Evolutionary conservation across 2,329 filamentous ascomycete species (phyloP).

Genomic region (Acephala macrosclerotiorum): DNA sequence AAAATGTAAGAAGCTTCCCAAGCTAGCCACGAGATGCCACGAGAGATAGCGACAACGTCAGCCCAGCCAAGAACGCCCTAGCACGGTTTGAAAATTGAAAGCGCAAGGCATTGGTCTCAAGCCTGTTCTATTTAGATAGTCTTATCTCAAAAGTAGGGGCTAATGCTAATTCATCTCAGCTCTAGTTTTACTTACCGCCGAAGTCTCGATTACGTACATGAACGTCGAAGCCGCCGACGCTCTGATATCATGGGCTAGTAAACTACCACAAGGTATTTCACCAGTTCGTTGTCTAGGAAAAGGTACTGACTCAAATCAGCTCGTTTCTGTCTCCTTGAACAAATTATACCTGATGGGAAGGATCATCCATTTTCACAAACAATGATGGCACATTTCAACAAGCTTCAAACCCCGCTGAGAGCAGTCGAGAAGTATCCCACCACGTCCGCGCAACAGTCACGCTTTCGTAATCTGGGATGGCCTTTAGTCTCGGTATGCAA

Average conservation of each 20-base stretch:
- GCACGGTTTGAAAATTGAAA: too few species aligned
- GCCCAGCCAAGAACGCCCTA: too few species aligned
- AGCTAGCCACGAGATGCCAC: too few species aligned
- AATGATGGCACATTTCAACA: slow-evolving; percentile 85
- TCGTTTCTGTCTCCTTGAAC: slow-evolving; percentile 86
- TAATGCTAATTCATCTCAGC: slow-evolving; percentile 6
- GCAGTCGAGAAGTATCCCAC: slow-evolving; percentile 76
- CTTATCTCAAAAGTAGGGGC: too few species aligned
- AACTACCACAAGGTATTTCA: slow-evolving; percentile 67
- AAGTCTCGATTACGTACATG: slow-evolving; percentile 94
- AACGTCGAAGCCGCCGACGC: slow-evolving; percentile 74
- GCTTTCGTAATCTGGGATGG: slow-evolving; percentile 79
- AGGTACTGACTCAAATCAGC: slow-evolving; percentile 55
- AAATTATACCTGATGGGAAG: slow-evolving; percentile 80
- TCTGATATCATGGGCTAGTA: slow-evolving; percentile 80
- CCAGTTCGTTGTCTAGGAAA: background rate
- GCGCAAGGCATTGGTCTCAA: background rate
- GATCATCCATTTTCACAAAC: slow-evolving; percentile 85
- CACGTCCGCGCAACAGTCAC: slow-evolving; percentile 67
- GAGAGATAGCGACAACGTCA: too few species aligned
- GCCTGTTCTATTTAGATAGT: background rate
- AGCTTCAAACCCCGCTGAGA: slow-evolving; percentile 79
- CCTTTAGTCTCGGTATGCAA: slow-evolving; percentile 65
- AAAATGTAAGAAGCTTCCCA: slow-evolving; percentile 49
- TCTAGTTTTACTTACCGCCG: slow-evolving; percentile 80